Conservation (phyloP, 192 early-diverging fungal species). For the Coemansia javaensis region DNA sequence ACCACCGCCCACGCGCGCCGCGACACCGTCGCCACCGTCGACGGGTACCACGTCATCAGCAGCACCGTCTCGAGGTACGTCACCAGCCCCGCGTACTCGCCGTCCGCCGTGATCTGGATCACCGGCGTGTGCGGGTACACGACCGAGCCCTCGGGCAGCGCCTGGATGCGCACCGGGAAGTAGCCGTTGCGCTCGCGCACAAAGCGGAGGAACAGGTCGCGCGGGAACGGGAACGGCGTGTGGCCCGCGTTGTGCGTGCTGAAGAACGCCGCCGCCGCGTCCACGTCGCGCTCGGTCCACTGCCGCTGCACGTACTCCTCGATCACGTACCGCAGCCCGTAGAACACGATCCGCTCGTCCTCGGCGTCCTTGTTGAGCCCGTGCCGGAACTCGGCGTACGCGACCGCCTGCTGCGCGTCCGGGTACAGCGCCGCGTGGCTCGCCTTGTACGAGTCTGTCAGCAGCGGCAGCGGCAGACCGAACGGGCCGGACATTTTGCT, state of each 20-base stretch:
- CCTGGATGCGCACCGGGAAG: conserved; percentile 78
- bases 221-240: conserved; percentile 69
- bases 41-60: conserved; percentile 84
- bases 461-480: conserved; percentile 58
- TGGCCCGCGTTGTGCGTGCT: conserved; percentile 66
- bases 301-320: conserved; percentile 64
- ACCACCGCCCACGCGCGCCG: conserved; percentile 60
- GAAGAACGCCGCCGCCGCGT: conserved; percentile 65
- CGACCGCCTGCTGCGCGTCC: conserved; percentile 62
- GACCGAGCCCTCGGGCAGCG: conserved; percentile 76
- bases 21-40: conserved; percentile 80
- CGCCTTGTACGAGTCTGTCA: conserved; percentile 86
- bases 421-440: conserved; percentile 75
- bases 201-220: conserved; percentile 70
- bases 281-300: conserved; percentile 70
- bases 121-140: conserved; percentile 76
- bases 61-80: conserved; percentile 82
- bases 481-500: conserved; percentile 46
- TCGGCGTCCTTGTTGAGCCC: conserved; percentile 59
- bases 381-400: conserved; percentile 78
- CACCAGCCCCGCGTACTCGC: conserved; percentile 67
- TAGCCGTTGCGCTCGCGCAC: conserved; percentile 76
- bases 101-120: conserved; percentile 72
- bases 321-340: conserved; percentile 81
- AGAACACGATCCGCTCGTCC: conserved; percentile 76